Percentiles rank a stretch among this genome's conserved stretches.
phyloP scores from a whole-genome alignment of 1,284 basidiomycete genomes.

The Inonotus hispidus region DNA sequence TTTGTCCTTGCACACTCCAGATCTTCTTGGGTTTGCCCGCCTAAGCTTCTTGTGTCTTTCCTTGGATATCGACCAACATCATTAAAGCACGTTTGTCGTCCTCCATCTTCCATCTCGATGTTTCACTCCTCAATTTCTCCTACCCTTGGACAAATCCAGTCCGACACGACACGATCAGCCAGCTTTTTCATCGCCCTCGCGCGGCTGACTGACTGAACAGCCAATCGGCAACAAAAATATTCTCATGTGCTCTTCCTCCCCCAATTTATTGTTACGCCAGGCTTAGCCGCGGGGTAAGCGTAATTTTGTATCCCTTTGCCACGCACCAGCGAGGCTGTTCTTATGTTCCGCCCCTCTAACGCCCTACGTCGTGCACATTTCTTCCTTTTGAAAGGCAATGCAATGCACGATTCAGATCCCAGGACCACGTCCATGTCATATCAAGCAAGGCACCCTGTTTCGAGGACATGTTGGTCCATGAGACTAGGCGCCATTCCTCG shows the following conservation, averaged over 20 bases:
- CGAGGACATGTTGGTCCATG: neutral
- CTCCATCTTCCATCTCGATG: neutral
- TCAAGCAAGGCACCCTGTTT: neutral
- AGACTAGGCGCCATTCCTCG: neutral
- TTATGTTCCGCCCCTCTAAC: neutral
- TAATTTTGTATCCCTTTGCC: neutral
- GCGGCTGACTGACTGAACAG: neutral
- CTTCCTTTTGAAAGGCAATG: neutral
- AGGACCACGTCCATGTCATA: neutral
- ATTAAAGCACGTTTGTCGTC: constrained; percentile 5
- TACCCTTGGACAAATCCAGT: neutral
- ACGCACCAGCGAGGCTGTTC: neutral
- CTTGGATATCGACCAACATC: neutral
- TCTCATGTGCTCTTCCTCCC: neutral
- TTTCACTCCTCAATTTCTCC: neutral
- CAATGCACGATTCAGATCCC: neutral
- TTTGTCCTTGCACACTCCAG: neutral
- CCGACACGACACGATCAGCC: too few species aligned
- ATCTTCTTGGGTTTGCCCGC: neutral
- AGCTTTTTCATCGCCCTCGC: neutral
- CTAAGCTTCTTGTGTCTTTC: constrained; percentile 7
- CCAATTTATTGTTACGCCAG: neutral
- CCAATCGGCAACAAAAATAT: neutral
- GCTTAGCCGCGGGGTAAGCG: neutral
- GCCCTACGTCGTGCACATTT: neutral